These are phyloP conservation scores for Aspergillus aculeatinus DNA, from an alignment of 2,329 filamentous ascomycete species.

Conservation along the genomic window DNA sequence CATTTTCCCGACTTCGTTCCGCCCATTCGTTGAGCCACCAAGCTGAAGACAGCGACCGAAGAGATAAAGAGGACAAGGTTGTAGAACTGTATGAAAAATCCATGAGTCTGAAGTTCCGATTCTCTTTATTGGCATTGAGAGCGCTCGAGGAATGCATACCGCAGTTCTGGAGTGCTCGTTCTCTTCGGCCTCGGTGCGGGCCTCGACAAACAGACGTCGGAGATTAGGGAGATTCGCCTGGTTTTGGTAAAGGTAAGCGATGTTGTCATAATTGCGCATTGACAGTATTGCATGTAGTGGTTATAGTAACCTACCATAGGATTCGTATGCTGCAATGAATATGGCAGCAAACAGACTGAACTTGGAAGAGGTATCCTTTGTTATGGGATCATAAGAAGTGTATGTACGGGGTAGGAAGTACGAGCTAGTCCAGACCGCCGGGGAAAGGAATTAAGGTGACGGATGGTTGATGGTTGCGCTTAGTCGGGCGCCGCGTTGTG, in stretches of 20 bases:
- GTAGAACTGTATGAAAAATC: conserved; percentile 66
- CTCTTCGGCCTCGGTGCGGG: conserved; percentile 88
- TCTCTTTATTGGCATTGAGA: too few relatives aligned
- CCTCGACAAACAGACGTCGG: conserved; percentile 93
- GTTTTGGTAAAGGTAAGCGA: neutral
- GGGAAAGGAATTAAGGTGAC: conserved; percentile 1
- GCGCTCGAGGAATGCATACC: conserved; percentile 53
- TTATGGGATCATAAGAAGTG: too few relatives aligned
- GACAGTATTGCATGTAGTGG: neutral
- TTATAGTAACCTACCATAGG: neutral
- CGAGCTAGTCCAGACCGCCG: neutral
- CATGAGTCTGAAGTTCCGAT: conserved; percentile 10
- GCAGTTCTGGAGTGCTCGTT: conserved; percentile 91
- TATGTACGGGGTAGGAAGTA: too few relatives aligned
- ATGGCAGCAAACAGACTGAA: too few relatives aligned
- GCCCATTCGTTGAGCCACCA: conserved; percentile 83
- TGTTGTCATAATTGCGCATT: neutral
- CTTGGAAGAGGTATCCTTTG: too few relatives aligned
- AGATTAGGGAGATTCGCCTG: conserved; percentile 74
- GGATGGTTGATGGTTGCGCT: neutral
- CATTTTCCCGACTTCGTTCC: conserved; percentile 40
- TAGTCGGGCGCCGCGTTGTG: conserved; percentile 10
- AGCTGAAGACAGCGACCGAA: conserved; percentile 88
- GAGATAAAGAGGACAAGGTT: conserved; percentile 96
- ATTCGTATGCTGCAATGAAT: neutral